Base-by-base conservation (phyloP, 2,329 filamentous ascomycete genomes). In the Fusarium brevicatenulatum region DNA sequence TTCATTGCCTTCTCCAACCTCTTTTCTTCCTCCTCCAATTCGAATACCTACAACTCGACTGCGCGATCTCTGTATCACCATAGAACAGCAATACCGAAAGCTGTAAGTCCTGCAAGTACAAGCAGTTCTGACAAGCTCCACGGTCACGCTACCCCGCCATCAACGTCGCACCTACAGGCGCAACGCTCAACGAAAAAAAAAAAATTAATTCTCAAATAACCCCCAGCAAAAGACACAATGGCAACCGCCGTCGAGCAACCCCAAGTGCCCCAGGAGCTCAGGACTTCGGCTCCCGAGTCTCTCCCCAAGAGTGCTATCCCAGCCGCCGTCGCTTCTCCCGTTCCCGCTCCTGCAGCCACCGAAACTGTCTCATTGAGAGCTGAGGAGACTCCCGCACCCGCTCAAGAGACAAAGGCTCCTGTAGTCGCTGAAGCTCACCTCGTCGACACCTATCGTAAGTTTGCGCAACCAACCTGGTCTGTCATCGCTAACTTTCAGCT, bases 391-490 rank as follows among this genome's bases (percentile, higher is more conserved):
- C 25, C 61, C 39, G 37, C 52, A 61, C n/a, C 66, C 5, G 40
- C 36, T 32, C 47, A 67, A 42, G 52, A 59, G 30, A 66, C 66
- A 78, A 87, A 85, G 81, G 79, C 77, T 76, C 88, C 87, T 53
- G 91, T 93, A 78, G 92, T 95, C 78, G 86, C 87, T 70, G 93
- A 95, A 86, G 92, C 92, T 79, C 92, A 94, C 82, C 84, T 91
- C 80, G 92, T 94, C 76, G 91, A 93, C 82, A 95, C 92, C 25
- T 94, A 86, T 79, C 89, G 90, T 91, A 83, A 87, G 89, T 66
- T 66, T 37, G 40, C 66, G 30, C 44, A 39, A 23, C 36, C 37
- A 34, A 21, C 19, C 25, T 37, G 28, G 16, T 52, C 37, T 49
- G 34, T 32, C 25, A 64, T 70, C 62, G 68, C 74, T 78, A 72